A percentile compares a stretch with the other conserved stretches of the same genome.
phyloP scores from a whole-genome alignment of 306 rosid genomes.

The Pueraria montana region DNA sequence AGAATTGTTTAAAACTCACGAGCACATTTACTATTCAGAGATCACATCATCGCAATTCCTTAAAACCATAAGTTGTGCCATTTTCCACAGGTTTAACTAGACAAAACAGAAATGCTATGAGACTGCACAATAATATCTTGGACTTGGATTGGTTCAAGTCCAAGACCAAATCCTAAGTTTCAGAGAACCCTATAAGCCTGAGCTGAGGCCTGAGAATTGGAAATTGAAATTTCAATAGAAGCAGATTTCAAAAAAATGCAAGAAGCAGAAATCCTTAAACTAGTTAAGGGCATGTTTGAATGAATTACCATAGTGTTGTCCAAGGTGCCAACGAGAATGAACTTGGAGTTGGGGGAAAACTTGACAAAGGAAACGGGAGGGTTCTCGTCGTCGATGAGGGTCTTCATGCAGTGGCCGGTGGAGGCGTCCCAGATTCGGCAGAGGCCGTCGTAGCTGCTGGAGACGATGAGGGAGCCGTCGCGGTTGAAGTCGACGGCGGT shows the following conservation, averaged over 20 bases:
- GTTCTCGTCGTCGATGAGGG: conserved; percentile 91
- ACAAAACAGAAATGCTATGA: background rate
- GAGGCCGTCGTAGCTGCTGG: conserved; percentile 95
- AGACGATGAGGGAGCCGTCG: conserved; percentile 89
- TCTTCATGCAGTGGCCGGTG: conserved; percentile 95
- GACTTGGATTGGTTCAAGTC: background rate
- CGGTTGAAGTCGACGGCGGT: conserved; percentile 94
- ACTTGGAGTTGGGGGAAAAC: conserved; percentile 90
- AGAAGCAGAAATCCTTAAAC: background rate
- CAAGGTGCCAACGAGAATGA: conserved; percentile 93
- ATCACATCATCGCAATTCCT: background rate
- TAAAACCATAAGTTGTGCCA: background rate
- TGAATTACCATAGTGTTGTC: conserved; percentile 81
- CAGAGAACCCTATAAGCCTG: too few species aligned
- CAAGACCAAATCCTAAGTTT: background rate
- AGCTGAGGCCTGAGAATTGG: conserved; percentile 1
- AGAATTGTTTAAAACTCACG: too few species aligned
- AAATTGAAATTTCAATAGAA: conserved; percentile 13
- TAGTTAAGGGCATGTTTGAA: background rate
- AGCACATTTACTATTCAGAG: conserved; percentile 9
- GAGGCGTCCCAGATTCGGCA: conserved; percentile 92
- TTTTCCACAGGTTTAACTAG: background rate
- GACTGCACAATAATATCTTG: too few species aligned
- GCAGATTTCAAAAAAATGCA: background rate
- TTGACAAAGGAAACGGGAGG: conserved; percentile 96